Conservation (phyloP, 495 filamentous ascomycete genomes). For the Aspergillus campestris region DNA sequence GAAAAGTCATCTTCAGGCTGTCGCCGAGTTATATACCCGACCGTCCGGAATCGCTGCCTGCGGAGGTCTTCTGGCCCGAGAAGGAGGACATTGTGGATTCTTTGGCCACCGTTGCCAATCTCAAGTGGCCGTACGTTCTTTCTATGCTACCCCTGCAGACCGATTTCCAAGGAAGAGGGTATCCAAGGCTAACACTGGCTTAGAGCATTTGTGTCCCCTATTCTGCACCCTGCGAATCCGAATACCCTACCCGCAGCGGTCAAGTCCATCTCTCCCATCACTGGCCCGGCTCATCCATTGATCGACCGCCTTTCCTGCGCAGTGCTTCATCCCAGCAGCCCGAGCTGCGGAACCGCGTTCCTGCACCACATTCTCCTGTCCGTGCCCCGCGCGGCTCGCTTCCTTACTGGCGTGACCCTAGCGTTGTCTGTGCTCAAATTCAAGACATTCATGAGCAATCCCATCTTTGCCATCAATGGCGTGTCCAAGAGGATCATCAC, state of each 20-base stretch:
- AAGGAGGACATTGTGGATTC: slow-evolving; percentile 72
- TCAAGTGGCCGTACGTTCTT: slow-evolving; percentile 74
- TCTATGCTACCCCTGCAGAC: background rate
- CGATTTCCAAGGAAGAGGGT: slow-evolving; percentile 6
- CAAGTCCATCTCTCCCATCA: slow-evolving; percentile 62
- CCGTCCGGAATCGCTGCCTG: slow-evolving; percentile 61
- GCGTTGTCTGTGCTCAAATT: slow-evolving; percentile 60
- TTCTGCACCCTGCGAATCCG: slow-evolving; percentile 65
- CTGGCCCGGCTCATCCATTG: slow-evolving; percentile 73
- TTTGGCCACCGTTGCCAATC: slow-evolving; percentile 66
- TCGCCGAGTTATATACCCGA: slow-evolving; percentile 70
- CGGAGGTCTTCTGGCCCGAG: slow-evolving; percentile 61
- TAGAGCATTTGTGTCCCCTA: slow-evolving; percentile 72
- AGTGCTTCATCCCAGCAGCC: slow-evolving; percentile 78
- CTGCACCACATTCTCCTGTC: slow-evolving; percentile 71
- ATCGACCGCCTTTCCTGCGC: slow-evolving; percentile 82
- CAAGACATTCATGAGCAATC: slow-evolving; percentile 54
- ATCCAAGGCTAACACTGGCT: background rate
- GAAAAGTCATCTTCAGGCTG: slow-evolving; percentile 62
- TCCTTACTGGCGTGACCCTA: slow-evolving; percentile 63
- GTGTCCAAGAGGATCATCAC: slow-evolving; percentile 56
- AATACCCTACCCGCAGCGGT: slow-evolving; percentile 59
- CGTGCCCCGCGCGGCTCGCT: slow-evolving; percentile 67
- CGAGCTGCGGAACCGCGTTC: slow-evolving; percentile 79
- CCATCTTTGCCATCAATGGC: slow-evolving; percentile 52